Base-by-base conservation (phyloP, 352 stramenopile species). In the Saprolegnia parasitica region DNA sequence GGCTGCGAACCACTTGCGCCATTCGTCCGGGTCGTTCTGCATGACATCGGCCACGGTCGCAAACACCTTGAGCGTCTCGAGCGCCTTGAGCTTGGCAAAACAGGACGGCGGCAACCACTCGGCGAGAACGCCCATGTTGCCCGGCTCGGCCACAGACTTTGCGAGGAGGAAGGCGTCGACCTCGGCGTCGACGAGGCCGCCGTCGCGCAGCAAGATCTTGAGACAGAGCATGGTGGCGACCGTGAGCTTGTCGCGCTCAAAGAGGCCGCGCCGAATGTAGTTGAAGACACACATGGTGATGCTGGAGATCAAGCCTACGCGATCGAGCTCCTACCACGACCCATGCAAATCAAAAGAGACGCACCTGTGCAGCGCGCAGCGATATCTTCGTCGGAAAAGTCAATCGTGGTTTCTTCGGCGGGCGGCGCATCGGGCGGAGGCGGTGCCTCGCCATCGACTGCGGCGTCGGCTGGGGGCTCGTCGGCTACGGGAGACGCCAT, bases 11-110 rank as follows among this genome's bases (percentile, higher is more conserved):
- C 94, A 99, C 73, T 91, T 89, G 32, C 85, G 74, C 96, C 96
- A 99, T 40, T 98, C 96, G 68, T 99, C 96, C 1, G 91, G 95
- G 57, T 99, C 95, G 56, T 93, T 97, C 73, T 99, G 97, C 74
- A 99, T 97, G 23, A 83, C 88, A 77, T 99, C 96, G 8, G 94
- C 94, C 10, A 99, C 74, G 45, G 89, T 91, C 55, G 91, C 76
- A 68, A 98, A 98, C 24, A 82, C 87, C 65, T 97, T 97, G 52
- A 97, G 80, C 21, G 75, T 80, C 62, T 98, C 94, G 0, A 98
- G 73, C 13, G 93, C 94, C 72, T 98, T 98, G 57, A 98, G 73
- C 66, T 96, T 96, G 8, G 86, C 79, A 93, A 95, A 98, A 18
- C 98, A 86, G 4, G 79, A 68, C 11, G 77, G 74, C 0, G 91